Evolutionary conservation across 2,329 filamentous ascomycete species (phyloP).

Genomic region (Triangularia verruculosa): DNA sequence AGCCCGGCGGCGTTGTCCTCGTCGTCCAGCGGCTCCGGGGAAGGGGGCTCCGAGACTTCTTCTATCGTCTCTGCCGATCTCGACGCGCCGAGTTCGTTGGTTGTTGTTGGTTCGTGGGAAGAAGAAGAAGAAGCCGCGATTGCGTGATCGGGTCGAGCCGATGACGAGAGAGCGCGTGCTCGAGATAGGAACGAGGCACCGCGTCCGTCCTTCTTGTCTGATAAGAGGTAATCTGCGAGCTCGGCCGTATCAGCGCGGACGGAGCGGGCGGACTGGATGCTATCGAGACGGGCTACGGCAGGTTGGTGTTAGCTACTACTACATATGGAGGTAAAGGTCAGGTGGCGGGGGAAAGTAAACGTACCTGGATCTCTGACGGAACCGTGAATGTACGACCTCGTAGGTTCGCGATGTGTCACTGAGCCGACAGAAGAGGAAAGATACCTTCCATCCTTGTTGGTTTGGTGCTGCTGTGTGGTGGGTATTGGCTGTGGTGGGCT

Average conservation of each 20-base stretch:
- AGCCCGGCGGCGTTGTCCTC: constrained; percentile 27
- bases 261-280: constrained; percentile 69
- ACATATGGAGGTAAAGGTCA: too few relatives aligned
- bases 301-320: background rate
- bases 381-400: constrained; percentile 69
- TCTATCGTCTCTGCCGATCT: constrained; percentile 50
- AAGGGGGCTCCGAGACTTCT: constrained; percentile 59
- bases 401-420: constrained; percentile 57
- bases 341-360: constrained; percentile 1
- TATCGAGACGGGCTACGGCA: constrained; percentile 56
- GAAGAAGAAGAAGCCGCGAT: too few relatives aligned
- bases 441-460: constrained; percentile 29
- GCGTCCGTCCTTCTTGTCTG: constrained; percentile 52
- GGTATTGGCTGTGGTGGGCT: constrained; percentile 20
- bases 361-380: constrained; percentile 59
- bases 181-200: constrained; percentile 46
- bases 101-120: constrained; percentile 26
- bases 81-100: constrained; percentile 17
- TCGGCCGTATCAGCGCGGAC: constrained; percentile 86
- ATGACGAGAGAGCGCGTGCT: constrained; percentile 35
- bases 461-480: constrained; percentile 19
- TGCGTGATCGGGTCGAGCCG: constrained; percentile 29
- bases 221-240: constrained; percentile 77
- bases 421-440: constrained; percentile 44
- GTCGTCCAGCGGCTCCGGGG: constrained; percentile 41